Evolutionary conservation across 2,329 filamentous ascomycete genomes (phyloP).

Genomic region (Talaromyces sp.): DNA sequence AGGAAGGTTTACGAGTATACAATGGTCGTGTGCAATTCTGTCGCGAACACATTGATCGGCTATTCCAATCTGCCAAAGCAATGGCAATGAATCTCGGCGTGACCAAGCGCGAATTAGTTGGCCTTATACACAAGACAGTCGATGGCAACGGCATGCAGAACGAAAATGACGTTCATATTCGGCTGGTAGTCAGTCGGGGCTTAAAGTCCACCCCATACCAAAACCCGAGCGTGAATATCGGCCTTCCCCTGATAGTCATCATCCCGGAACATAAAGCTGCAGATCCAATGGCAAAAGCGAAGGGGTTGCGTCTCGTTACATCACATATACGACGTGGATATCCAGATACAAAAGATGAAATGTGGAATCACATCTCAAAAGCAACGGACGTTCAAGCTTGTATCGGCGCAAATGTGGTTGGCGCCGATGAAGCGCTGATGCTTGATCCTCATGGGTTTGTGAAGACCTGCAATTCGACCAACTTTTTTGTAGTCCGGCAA

Average conservation of each 20-base stretch:
- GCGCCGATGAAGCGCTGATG: constrained; percentile 1
- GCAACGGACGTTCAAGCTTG: not conserved
- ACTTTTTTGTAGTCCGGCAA: not conserved
- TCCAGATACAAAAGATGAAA: constrained; percentile 1
- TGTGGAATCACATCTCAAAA: constrained; percentile 5
- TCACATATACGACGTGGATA: constrained; percentile 1
- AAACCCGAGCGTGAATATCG: not conserved
- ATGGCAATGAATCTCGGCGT: constrained; percentile 7
- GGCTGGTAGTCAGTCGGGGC: not conserved
- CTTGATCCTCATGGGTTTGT: constrained; percentile 5
- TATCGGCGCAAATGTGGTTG: constrained; percentile 2
- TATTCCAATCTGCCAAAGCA: constrained; percentile 6
- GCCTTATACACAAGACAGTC: not conserved
- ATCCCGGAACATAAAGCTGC: constrained; percentile 2
- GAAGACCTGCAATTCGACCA: not conserved
- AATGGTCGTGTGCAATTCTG: constrained; percentile 2
- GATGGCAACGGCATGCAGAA: not conserved
- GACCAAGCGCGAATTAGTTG: not conserved
- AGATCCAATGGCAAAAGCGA: not conserved
- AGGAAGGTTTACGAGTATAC: constrained; percentile 4
- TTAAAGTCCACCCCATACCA: not conserved
- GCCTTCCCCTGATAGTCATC: not conserved
- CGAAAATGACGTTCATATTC: constrained; percentile 3
- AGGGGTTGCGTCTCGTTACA: not conserved
- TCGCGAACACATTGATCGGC: not conserved